Base-by-base conservation (phyloP, 139 green algal species). In the Tetratostichococcus sp. region DNA sequence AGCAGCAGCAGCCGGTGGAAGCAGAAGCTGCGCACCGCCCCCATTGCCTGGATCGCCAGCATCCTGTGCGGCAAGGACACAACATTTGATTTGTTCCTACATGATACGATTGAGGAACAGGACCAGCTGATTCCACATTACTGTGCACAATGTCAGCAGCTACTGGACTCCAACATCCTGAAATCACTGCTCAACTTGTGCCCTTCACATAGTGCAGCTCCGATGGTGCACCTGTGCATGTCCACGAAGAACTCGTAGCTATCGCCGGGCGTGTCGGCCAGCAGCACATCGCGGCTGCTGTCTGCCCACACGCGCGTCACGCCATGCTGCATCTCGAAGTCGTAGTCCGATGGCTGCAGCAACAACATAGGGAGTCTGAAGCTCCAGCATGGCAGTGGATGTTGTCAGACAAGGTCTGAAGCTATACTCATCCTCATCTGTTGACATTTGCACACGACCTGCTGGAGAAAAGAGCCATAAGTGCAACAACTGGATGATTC, bases 1-100 rank as follows among this genome's bases (percentile, higher is more conserved):
- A 99, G 89, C 82, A 99, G 94, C 85, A 91, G 89, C 79, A 99
- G 89, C 57, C 95, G 89, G 77, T 97, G 91, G 84, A 98, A 91
- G 75, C 90, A 95, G 79, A 96, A 96, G 30, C 87, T 93, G 80
- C 95, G 96, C 32, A 97, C 89, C 25, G 93, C 88, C 23, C 95
- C 95, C 72, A 89, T 76, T 2, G 77, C 73, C 14, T 72, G 65
- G 42, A 94, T 79, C 43, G 83, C 84, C 78, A 93, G 81, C 50
- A 94, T 39, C 76, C 81, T 82, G 72, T 57, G 71, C 0, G 23
- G 17, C 39, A 66, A 33, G 23, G 25, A 30, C 11, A 66, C 4
- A 17, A 66, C 11, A 50, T n/a, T n/a, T n/a, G n/a, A n/a, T n/a
- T n/a, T n/a, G n/a, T n/a, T n/a, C n/a, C n/a, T n/a, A n/a, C n/a